Percentiles rank a stretch among this genome's conserved stretches.
phyloP scores from a whole-genome alignment of 768 basidiomycete genomes.

The Collybia mongolica region DNA sequence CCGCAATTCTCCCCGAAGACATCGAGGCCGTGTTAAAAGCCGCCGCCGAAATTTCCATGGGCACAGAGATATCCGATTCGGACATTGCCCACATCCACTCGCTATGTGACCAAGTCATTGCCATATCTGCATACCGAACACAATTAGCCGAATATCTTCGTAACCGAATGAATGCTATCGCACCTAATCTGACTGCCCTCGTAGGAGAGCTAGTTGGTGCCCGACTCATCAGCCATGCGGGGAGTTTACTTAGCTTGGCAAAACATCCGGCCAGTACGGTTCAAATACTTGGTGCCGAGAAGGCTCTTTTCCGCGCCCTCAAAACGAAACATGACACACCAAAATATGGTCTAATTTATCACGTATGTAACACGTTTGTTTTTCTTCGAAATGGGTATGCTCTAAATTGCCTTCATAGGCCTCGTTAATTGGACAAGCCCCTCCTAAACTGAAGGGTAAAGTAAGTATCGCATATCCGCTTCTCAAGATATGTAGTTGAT shows the following conservation, averaged over 20 bases:
- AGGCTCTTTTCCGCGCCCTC: slow-evolving; percentile 94
- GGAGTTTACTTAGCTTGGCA: slow-evolving; percentile 89
- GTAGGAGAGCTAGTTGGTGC: slow-evolving; percentile 94
- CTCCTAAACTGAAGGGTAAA: slow-evolving; percentile 98
- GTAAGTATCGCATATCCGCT: slow-evolving; percentile 30
- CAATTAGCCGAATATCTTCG: slow-evolving; percentile 96
- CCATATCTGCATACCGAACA: slow-evolving; percentile 90
- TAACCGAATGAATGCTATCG: slow-evolving; percentile 98
- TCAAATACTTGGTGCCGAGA: slow-evolving; percentile 97
- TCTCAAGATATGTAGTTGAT: not conserved
- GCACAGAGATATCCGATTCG: slow-evolving; percentile 96
- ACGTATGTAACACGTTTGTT: slow-evolving; percentile 49
- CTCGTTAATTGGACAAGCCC: slow-evolving; percentile 94
- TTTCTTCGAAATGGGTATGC: slow-evolving; percentile 2
- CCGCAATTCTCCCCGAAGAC: slow-evolving; percentile 92
- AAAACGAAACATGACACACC: slow-evolving; percentile 99
- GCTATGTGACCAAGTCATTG: slow-evolving; percentile 97
- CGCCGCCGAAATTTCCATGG: slow-evolving; percentile 98
- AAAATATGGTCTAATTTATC: slow-evolving; percentile 99
- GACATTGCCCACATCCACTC: slow-evolving; percentile 97
- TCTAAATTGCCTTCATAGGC: slow-evolving; percentile 47
- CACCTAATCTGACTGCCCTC: slow-evolving; percentile 92
- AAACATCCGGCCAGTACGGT: slow-evolving; percentile 99
- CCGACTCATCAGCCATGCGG: slow-evolving; percentile 92
- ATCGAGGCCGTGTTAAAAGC: slow-evolving; percentile 93